A percentile compares a stretch with the other conserved stretches of the same genome.
phyloP scores from a whole-genome alignment of 768 basidiomycete species.

The Auricularia cornea region DNA sequence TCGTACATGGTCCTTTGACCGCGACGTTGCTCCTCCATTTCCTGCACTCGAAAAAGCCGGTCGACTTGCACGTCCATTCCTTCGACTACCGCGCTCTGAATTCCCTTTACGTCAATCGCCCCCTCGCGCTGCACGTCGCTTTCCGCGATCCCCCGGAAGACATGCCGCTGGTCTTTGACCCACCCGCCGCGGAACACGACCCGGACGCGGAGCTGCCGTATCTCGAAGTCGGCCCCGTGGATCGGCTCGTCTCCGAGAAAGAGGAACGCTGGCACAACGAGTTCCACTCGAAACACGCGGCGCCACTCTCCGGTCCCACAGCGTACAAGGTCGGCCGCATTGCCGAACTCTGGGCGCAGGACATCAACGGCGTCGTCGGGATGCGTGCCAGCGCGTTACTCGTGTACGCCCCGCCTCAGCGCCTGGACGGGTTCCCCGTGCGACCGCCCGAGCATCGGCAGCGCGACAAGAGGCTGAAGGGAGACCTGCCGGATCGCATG shows the following conservation, averaged over 20 bases:
- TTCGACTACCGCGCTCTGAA: not conserved
- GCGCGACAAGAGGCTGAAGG: no score
- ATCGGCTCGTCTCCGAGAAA: not conserved
- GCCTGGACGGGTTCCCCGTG: not conserved
- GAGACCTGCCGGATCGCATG: no score
- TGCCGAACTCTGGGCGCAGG: not conserved
- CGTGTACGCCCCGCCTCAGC: not conserved
- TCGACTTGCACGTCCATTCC: not conserved
- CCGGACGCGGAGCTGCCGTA: not conserved
- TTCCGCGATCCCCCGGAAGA: not conserved
- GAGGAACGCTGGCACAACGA: not conserved
- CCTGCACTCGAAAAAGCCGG: not conserved
- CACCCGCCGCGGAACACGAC: not conserved
- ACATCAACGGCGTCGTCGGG: not conserved
- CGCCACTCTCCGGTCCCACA: not conserved
- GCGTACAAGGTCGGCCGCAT: not conserved
- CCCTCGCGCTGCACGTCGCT: not conserved
- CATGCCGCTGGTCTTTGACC: not conserved
- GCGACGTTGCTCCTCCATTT: not conserved
- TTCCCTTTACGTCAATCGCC: not conserved
- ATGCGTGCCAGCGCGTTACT: not conserved
- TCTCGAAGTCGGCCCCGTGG: no score
- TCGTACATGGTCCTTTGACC: not conserved
- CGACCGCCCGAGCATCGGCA: not conserved
- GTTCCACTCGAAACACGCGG: not conserved